Conservation (phyloP, 495 filamentous ascomycete genomes). For the Platismatia glauca region DNA sequence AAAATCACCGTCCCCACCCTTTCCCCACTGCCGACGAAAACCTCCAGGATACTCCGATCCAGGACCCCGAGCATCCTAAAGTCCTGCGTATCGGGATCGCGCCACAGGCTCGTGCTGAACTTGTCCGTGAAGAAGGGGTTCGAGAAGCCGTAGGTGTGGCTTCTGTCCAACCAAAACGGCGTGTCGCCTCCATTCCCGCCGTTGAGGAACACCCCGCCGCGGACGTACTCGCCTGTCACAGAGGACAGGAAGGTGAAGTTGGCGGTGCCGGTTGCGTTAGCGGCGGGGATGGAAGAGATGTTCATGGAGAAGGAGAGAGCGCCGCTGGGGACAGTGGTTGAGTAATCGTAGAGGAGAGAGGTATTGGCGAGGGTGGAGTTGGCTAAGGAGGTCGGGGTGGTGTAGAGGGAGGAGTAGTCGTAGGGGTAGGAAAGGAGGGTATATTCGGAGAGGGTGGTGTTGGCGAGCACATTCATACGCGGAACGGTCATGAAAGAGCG, state of each 20-base stretch:
- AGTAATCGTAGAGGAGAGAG: conserved; percentile 34
- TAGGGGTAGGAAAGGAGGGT: conserved; percentile 35
- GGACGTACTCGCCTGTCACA: conserved; percentile 36
- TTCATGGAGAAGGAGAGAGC: conserved; percentile 41
- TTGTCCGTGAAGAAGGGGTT: conserved; percentile 45
- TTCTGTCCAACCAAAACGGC: conserved; percentile 40
- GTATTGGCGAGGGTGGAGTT: conserved; percentile 29
- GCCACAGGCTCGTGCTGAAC: conserved; percentile 33
- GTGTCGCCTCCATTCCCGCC: conserved; percentile 30
- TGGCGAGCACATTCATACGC: conserved; percentile 34
- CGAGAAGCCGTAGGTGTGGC: conserved; percentile 35
- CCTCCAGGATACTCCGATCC: conserved; percentile 43
- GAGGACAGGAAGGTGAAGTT: conserved; percentile 45
- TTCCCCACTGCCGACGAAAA: conserved; percentile 39
- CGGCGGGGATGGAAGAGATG: conserved; percentile 32
- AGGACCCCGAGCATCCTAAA: conserved; percentile 37
- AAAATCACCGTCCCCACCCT: conserved; percentile 38
- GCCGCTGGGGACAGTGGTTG: conserved; percentile 30
- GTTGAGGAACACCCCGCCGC: conserved; percentile 38
- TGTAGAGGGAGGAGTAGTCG: conserved; percentile 31
- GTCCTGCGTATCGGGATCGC: conserved; percentile 24
- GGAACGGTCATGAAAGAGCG: conserved; percentile 44
- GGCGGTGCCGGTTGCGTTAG: conserved; percentile 32
- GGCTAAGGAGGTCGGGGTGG: conserved; percentile 24
- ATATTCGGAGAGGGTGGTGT: conserved; percentile 37